Percentiles rank a stretch among this genome's conserved stretches.
Evolutionary conservation across 2,329 filamentous ascomycete species (phyloP).

Genomic region (Trichoderma cornu-damae): DNA sequence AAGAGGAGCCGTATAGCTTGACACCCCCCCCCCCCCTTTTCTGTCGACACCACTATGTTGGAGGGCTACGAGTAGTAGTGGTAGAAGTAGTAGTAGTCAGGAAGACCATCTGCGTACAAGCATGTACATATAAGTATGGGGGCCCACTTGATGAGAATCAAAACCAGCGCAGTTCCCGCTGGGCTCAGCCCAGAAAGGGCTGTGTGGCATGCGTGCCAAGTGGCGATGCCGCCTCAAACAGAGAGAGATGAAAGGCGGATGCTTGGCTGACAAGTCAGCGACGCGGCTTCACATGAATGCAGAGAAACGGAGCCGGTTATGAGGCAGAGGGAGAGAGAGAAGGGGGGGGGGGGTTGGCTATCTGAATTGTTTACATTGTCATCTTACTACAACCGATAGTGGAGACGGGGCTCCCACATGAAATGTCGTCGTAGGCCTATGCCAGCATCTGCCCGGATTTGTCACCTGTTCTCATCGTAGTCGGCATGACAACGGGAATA

Average conservation of each 20-base stretch:
- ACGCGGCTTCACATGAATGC: slow-evolving; percentile 6
- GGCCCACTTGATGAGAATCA: slow-evolving; percentile 13
- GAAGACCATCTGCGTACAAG: background rate
- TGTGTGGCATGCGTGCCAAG: slow-evolving; percentile 16
- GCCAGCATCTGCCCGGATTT: background rate
- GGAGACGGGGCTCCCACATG: slow-evolving; percentile 3
- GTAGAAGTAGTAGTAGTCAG: background rate
- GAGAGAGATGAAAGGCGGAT: slow-evolving; percentile 5
- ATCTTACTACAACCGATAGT: slow-evolving; percentile 10
- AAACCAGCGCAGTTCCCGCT: slow-evolving; percentile 7
- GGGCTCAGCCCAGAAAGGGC: slow-evolving; percentile 6
- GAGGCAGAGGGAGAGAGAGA: background rate
- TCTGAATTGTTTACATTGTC: slow-evolving; percentile 7
- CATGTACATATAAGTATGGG: slow-evolving; percentile 12
- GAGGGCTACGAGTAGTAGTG: background rate
- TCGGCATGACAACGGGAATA: background rate
- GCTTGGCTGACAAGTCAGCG: slow-evolving; percentile 13
- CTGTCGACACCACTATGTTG: background rate
- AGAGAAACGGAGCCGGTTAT: slow-evolving; percentile 8
- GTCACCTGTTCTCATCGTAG: background rate
- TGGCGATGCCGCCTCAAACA: slow-evolving; percentile 7
- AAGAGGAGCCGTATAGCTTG: slow-evolving; percentile 12
- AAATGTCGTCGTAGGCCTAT: background rate
- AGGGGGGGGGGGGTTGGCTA: background rate
- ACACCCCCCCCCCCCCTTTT: too few species aligned